Conservation (phyloP, 1,284 basidiomycete species). For the Fomitopsis pinicola region DNA sequence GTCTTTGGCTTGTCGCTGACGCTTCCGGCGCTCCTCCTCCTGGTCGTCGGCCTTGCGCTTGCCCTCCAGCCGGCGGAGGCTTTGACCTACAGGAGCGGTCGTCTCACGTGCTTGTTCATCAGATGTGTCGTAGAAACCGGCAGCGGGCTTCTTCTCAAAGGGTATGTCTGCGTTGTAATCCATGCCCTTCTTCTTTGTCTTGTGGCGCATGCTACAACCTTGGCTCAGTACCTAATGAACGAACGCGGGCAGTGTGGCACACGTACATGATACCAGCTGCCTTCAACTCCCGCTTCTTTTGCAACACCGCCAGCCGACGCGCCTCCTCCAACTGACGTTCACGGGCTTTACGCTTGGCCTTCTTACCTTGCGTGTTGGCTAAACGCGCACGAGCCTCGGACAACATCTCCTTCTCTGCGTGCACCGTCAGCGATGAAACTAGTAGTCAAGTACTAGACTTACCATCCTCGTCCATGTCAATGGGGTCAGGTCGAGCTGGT, state of each 20-base stretch:
- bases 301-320: conserved; percentile 87
- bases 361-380: conserved; percentile 99
- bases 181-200: conserved; percentile 96
- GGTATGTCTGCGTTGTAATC: conserved; percentile 99
- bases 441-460: conserved; percentile 18
- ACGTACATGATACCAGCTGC: conserved; percentile 94
- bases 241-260: neutral
- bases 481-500: conserved; percentile 96
- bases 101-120: conserved; percentile 91
- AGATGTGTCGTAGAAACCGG: conserved; percentile 96
- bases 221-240: conserved; percentile 14
- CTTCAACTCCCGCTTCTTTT: conserved; percentile 98
- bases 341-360: conserved; percentile 97
- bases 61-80: conserved; percentile 83
- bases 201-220: conserved; percentile 66
- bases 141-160: conserved; percentile 93
- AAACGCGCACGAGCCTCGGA: conserved; percentile 97
- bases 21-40: conserved; percentile 81
- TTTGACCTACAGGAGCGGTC: conserved; percentile 88
- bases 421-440: neutral
- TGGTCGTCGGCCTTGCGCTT: conserved; percentile 93
- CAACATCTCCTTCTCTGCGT: conserved; percentile 97
- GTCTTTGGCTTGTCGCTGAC: conserved; percentile 54
- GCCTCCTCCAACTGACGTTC: conserved; percentile 97
- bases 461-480: conserved; percentile 99